phyloP scores from a whole-genome alignment of 2,329 filamentous ascomycete species.

The Dothiorella sarmentorum region DNA sequence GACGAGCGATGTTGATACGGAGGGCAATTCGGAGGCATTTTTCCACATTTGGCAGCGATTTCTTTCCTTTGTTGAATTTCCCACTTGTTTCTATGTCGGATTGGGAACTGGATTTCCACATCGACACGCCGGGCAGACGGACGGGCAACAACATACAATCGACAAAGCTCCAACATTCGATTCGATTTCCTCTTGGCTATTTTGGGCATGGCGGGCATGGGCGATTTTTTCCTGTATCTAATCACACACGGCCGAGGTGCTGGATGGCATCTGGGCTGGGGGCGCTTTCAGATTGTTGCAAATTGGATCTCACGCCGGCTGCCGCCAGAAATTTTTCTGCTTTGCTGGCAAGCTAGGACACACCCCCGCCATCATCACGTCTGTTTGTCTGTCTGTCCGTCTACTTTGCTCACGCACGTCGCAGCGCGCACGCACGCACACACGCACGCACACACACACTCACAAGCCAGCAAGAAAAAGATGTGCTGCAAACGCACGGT shows the following conservation, averaged over 20 bases:
- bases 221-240: constrained; percentile 7
- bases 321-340: constrained; percentile 3
- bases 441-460: constrained; percentile 1
- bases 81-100: constrained; percentile 28
- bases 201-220: constrained; percentile 6
- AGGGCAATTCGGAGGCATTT: constrained; percentile 11
- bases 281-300: constrained; percentile 5
- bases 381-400: too few species aligned
- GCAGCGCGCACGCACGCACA: not conserved
- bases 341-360: constrained; percentile 10
- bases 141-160: not conserved
- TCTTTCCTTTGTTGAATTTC: constrained; percentile 33
- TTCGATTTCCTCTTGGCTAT: constrained; percentile 15
- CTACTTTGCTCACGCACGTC: too few species aligned
- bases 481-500: constrained; percentile 14
- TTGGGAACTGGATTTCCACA: constrained; percentile 13
- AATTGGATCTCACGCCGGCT: constrained; percentile 17
- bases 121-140: not conserved
- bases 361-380: constrained; percentile 9
- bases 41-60: constrained; percentile 32
- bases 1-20: constrained; percentile 19
- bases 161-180: not conserved
- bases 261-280: not conserved
- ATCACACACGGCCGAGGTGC: not conserved
- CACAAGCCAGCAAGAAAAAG: constrained; percentile 6